Conservation (phyloP, 2,329 filamentous ascomycete genomes). For the Phaeophleospora eucalypticola region DNA sequence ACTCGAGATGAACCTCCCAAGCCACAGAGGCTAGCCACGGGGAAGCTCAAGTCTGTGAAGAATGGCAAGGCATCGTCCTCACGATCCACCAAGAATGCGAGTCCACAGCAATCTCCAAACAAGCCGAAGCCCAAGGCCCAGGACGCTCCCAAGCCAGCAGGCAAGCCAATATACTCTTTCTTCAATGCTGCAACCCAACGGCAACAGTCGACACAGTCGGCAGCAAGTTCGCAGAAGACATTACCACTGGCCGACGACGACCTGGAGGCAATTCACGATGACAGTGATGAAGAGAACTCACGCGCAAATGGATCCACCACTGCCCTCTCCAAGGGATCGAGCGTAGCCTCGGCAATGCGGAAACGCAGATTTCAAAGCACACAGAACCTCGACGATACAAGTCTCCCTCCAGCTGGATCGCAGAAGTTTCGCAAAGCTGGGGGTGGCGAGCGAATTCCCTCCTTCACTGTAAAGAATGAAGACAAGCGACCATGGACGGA, state of each 20-base stretch:
- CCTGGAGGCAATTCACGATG: conserved; percentile 32
- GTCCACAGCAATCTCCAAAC: conserved; percentile 17
- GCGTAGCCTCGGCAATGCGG: conserved; percentile 30
- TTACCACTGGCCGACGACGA: conserved; percentile 27
- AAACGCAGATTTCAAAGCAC: conserved; percentile 32
- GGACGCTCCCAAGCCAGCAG: conserved; percentile 32
- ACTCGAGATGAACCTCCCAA: conserved; percentile 9
- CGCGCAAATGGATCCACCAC: conserved; percentile 12
- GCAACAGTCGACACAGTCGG: conserved; percentile 35
- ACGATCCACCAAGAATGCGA: conserved; percentile 4
- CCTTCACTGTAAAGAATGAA: conserved; percentile 34
- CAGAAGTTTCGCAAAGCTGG: conserved; percentile 45
- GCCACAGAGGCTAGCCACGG: conserved; percentile 15
- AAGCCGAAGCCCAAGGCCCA: conserved; percentile 16
- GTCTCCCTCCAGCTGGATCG: conserved; percentile 25
- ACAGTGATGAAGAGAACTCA: conserved; percentile 28
- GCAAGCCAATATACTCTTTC: conserved; percentile 47
- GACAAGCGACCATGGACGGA: conserved; percentile 82
- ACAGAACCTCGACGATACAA: conserved; percentile 15
- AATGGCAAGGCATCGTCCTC: conserved; percentile 5
- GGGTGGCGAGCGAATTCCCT: conserved; percentile 32
- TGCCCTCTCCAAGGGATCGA: conserved; percentile 30
- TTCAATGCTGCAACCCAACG: conserved; percentile 44
- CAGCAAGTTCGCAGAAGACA: conserved; percentile 38
- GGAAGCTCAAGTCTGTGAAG: conserved; percentile 22